phyloP scores from a whole-genome alignment of 2,329 filamentous ascomycete species.

The Aspergillus brunneoviolaceus region DNA sequence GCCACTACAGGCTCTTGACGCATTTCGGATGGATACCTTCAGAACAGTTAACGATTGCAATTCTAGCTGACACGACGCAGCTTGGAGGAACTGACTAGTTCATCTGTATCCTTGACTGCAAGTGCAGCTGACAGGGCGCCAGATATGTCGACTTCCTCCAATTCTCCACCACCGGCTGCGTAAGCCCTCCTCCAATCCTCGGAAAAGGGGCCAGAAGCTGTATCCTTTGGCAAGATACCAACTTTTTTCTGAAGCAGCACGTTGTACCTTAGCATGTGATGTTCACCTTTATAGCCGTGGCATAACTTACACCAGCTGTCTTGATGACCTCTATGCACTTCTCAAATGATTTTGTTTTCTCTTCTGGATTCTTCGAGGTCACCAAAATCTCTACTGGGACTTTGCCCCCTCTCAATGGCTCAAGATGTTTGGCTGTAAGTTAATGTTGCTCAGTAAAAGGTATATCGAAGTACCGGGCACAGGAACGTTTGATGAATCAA shows the following conservation, averaged over 20 bases:
- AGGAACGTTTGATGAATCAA: not conserved
- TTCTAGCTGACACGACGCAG: constrained; percentile 16
- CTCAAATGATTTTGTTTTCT: constrained; percentile 87
- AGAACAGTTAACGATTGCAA: not conserved
- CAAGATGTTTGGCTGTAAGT: constrained; percentile 78
- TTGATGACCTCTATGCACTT: constrained; percentile 86
- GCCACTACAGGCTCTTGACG: constrained; percentile 89
- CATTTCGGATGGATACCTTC: constrained; percentile 84
- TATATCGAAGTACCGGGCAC: not conserved
- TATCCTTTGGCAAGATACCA: constrained; percentile 81
- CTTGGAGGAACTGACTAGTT: constrained; percentile 59
- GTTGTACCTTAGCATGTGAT: not conserved
- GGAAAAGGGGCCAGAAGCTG: constrained; percentile 80
- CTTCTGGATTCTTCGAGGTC: constrained; percentile 83
- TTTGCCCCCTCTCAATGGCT: constrained; percentile 87
- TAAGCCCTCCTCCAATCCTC: constrained; percentile 94
- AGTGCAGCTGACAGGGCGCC: constrained; percentile 81
- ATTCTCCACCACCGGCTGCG: constrained; percentile 73
- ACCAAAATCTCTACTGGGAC: constrained; percentile 90
- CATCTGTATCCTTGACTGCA: constrained; percentile 90
- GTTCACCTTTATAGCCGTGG: not conserved
- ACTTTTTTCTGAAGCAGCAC: constrained; percentile 70
- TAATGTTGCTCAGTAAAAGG: not conserved
- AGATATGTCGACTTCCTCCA: constrained; percentile 85
- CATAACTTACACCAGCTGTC: constrained; percentile 69